Percentiles rank a stretch among this genome's conserved stretches.
Conservation (phyloP, 805 yeast genomes). For the Saccharomycopsis vini region DNA sequence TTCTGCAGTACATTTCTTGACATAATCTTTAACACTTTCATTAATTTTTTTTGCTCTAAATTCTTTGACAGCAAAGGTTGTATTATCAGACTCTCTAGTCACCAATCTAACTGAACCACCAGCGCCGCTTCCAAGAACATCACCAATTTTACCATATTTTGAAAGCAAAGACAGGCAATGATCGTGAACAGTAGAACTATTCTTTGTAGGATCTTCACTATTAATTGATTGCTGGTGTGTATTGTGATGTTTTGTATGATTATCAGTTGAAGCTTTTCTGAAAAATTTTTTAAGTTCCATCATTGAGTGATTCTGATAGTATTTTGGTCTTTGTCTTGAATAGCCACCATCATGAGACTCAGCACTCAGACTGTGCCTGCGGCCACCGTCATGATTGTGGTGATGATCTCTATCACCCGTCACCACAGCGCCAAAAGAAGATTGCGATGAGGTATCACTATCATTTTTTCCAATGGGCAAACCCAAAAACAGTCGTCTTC, state of each 20-base stretch:
- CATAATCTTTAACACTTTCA: slow-evolving; percentile 67
- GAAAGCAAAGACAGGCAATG: slow-evolving; percentile 29
- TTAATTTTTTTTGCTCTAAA: slow-evolving; percentile 64
- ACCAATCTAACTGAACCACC: slow-evolving; percentile 79
- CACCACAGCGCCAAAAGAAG: not conserved
- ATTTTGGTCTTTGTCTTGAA: too few relatives aligned
- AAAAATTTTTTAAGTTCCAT: slow-evolving; percentile 8
- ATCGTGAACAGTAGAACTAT: not conserved
- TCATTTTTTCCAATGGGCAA: slow-evolving; percentile 1
- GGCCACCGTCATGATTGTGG: not conserved
- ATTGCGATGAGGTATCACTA: slow-evolving; percentile 1
- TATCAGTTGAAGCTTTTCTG: not conserved
- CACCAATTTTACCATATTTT: slow-evolving; percentile 68
- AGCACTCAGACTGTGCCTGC: not conserved
- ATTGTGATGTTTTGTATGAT: not conserved
- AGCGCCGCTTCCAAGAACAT: slow-evolving; percentile 75
- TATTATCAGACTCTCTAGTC: slow-evolving; percentile 57
- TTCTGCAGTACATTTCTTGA: slow-evolving; percentile 84
- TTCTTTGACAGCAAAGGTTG: slow-evolving; percentile 76
- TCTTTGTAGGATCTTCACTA: not conserved
- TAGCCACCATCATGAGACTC: not conserved
- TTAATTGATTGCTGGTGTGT: not conserved
- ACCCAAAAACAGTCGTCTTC: slow-evolving; percentile 1
- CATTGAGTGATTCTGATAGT: slow-evolving; percentile 4
- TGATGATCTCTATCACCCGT: not conserved